These are phyloP conservation scores for Fomitopsis palustris DNA, from an alignment of 1,284 basidiomycete species.

Conservation along the genomic window DNA sequence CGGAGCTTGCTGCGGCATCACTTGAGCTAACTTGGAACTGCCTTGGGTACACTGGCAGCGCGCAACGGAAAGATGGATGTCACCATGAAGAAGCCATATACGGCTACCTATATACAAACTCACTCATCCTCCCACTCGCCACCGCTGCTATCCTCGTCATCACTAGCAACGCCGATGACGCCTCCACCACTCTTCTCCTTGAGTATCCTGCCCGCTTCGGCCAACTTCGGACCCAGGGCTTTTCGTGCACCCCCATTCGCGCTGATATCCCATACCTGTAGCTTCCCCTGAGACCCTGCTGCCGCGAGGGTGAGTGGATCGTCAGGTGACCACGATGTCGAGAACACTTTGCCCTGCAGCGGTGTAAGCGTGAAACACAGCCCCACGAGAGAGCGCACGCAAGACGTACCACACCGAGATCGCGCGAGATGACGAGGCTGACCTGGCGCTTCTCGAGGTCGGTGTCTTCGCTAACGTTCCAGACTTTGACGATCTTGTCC, in stretches of 20 bases:
- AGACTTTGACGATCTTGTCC: slow-evolving; percentile 92
- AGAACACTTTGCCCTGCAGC: slow-evolving; percentile 92
- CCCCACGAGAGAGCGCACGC: neutral
- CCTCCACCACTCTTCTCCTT: slow-evolving; percentile 67
- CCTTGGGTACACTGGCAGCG: neutral
- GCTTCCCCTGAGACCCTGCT: slow-evolving; percentile 87
- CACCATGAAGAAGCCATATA: neutral
- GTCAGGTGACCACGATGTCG: slow-evolving; percentile 88
- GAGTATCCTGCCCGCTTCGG: slow-evolving; percentile 62
- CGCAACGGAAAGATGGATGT: neutral
- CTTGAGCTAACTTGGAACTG: neutral
- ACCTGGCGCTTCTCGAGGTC: slow-evolving; percentile 72
- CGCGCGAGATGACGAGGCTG: slow-evolving; percentile 84
- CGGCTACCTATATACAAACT: neutral
- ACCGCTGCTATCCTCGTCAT: slow-evolving; percentile 65
- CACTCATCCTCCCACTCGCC: slow-evolving; percentile 30
- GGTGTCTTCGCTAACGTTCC: slow-evolving; percentile 81
- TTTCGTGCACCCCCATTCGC: slow-evolving; percentile 77
- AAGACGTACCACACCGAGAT: slow-evolving; percentile 85
- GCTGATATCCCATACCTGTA: slow-evolving; percentile 94
- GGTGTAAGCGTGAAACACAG: neutral
- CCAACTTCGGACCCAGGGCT: slow-evolving; percentile 72
- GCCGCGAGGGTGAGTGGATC: slow-evolving; percentile 93
- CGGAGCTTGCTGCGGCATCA: neutral
- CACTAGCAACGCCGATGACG: slow-evolving; percentile 65